Base-by-base conservation (phyloP, 371 early-diverging fungal species). In the Phascolomyces articulosus region DNA sequence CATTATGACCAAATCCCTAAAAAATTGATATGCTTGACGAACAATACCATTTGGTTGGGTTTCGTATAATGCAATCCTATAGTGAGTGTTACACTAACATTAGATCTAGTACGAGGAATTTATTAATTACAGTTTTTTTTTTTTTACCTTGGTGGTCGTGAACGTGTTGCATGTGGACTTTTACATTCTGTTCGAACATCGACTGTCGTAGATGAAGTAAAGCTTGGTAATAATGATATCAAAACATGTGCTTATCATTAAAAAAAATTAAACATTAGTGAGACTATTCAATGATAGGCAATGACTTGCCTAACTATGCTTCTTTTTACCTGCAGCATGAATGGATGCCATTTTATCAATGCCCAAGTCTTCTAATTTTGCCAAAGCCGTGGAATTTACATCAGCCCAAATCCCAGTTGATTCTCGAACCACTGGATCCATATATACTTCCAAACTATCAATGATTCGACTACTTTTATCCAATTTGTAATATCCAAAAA, bases 401-500 rank as follows among this genome's bases (percentile, higher is more conserved):
- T 84, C 79, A 6, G 63, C 56, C 84, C 84, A 84, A 6, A 81
- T 27, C n/a, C 82, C 84, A 16, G 58, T 72, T 10, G 71, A 67
- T 21, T 71, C 51, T 1, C 70, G 60, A 13, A 84, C 27, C 38
- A 84, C 69, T 1, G 84, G 82, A 47, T 82, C 82, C 84, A 84
- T 84, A 53, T 80, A 71, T 0, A 80, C 66, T 9, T 84, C 84
- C 24, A 74, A 64, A 9, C 73, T 55, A 59, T 84, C 84, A 1
- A 84, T 67, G 31, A 84, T 77, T 15, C 73, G 75, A 29, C 62
- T 69, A 8, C 71, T 53, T 56, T 66, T 74, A 55, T 87, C 78
- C 26, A 85, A 49, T 55, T 84, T 73, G 66, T 80, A 82, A 67
- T 87, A 87, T 1, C 88, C 88, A 71, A 84, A 87, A 1, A 85